Conservation (phyloP, 179 eudicot species). For the Carnegiea gigantea region DNA sequence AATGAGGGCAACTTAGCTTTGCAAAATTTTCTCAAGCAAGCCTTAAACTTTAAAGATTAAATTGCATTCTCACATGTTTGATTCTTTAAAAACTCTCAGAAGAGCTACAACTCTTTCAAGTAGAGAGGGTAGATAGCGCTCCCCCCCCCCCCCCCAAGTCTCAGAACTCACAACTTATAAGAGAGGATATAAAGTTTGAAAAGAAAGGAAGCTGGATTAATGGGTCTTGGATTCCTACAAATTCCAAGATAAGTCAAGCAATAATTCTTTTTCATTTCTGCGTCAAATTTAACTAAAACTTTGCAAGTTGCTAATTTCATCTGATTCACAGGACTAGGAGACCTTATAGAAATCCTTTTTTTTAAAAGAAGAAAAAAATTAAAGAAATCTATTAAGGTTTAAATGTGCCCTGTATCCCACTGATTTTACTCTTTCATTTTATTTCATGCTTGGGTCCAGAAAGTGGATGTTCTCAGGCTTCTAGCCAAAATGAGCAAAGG, state of each 20-base stretch:
- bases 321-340: background rate
- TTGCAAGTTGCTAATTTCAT: background rate
- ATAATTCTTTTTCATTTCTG: background rate
- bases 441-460: slow-evolving; percentile 33
- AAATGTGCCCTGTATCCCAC: background rate
- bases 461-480: slow-evolving; percentile 31
- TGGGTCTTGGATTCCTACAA: background rate
- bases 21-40: background rate
- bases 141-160: background rate
- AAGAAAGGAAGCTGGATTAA: background rate
- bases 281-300: background rate
- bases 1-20: background rate
- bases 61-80: background rate
- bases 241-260: background rate
- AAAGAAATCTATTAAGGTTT: background rate
- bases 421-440: background rate
- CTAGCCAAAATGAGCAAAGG: slow-evolving; percentile 46
- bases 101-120: background rate
- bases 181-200: background rate
- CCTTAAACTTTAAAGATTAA: background rate
- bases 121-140: background rate
- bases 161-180: background rate
- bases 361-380: background rate
- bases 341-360: background rate
- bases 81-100: background rate